Conservation (phyloP, 139 green algal species). For the Chlamydomonas sp. region DNA sequence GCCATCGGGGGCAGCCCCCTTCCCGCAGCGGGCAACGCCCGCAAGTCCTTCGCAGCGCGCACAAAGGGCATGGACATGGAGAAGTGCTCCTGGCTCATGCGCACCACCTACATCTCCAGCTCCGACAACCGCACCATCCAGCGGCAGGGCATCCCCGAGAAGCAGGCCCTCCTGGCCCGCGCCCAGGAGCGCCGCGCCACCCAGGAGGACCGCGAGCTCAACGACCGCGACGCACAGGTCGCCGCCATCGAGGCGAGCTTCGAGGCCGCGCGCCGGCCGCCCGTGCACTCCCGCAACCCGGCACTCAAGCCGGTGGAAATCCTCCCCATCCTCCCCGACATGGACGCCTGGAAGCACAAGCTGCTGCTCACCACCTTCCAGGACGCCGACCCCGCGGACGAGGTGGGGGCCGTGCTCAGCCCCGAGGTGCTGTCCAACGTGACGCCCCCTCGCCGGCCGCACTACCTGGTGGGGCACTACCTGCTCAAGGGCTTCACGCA, state of each 20-base stretch:
- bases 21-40: conserved; percentile 1
- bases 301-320: conserved; percentile 62
- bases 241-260: conserved; percentile 66
- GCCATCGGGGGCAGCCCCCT: conserved; percentile 9
- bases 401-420: not conserved
- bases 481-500: conserved; percentile 43
- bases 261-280: conserved; percentile 57
- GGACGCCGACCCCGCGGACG: conserved; percentile 29
- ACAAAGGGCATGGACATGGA: conserved; percentile 24
- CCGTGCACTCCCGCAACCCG: conserved; percentile 70
- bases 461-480: conserved; percentile 39
- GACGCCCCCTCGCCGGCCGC: conserved; percentile 3
- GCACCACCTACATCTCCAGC: conserved; percentile 39
- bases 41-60: conserved; percentile 29
- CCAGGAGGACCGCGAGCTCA: conserved; percentile 30
- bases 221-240: conserved; percentile 30
- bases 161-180: conserved; percentile 34
- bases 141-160: conserved; percentile 34
- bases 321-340: conserved; percentile 58
- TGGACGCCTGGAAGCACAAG: conserved; percentile 46
- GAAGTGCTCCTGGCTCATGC: conserved; percentile 40
- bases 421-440: not conserved
- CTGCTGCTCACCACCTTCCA: conserved; percentile 52
- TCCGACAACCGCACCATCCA: conserved; percentile 18
- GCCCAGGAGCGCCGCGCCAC: conserved; percentile 15